Percentiles rank a stretch among this genome's conserved stretches.
Conservation (phyloP, 257 asterid species). For the Ajuga chamaepitys region DNA sequence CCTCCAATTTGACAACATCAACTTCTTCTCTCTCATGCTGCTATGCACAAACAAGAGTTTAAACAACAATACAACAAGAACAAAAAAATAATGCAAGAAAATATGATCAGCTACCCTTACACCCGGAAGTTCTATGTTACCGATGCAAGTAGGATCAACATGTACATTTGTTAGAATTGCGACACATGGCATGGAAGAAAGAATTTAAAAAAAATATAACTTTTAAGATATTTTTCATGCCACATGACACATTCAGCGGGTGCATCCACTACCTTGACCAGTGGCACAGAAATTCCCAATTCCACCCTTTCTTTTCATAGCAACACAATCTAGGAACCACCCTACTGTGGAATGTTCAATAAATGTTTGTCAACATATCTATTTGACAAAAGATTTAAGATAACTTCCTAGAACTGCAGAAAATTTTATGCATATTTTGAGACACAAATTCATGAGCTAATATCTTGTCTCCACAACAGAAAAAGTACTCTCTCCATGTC, state of each 20-base stretch:
- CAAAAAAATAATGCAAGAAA: background rate
- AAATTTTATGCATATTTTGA: background rate
- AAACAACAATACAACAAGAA: background rate
- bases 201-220: too few relatives aligned
- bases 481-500: too few relatives aligned
- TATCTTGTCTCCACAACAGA: conserved; percentile 1
- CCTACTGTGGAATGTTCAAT: background rate
- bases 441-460: background rate
- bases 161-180: too few relatives aligned
- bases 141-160: too few relatives aligned
- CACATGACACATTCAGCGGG: too few relatives aligned
- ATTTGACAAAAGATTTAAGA: background rate
- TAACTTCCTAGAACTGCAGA: background rate
- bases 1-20: conserved; percentile 57
- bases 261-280: too few relatives aligned
- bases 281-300: too few relatives aligned
- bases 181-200: too few relatives aligned
- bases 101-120: background rate
- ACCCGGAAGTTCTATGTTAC: too few relatives aligned
- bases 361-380: background rate
- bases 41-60: background rate
- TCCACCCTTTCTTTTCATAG: background rate
- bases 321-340: background rate
- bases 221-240: too few relatives aligned
- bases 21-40: conserved; percentile 34